A percentile compares a stretch with the other conserved stretches of the same genome.
These are phyloP conservation scores for Tulasnella sp. DNA, from an alignment of 768 basidiomycete species.

Conservation along the genomic window DNA sequence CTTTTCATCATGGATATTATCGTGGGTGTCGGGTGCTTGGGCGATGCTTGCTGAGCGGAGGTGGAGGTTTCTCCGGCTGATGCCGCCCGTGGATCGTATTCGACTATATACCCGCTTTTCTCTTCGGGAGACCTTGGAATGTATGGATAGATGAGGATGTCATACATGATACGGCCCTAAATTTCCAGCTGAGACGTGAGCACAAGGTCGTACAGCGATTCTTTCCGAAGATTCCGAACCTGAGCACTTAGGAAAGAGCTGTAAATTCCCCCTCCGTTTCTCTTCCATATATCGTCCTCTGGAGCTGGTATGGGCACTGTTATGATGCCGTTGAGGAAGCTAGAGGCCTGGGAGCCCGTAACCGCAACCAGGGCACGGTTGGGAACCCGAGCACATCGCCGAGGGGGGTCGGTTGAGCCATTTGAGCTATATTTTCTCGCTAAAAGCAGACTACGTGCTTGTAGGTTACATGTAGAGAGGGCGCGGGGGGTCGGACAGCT, in stretches of 20 bases:
- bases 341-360: slow-evolving; percentile 70
- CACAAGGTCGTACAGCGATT: background rate
- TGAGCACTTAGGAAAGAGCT: slow-evolving; percentile 76
- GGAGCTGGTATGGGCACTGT: slow-evolving; percentile 48
- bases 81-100: slow-evolving; percentile 59
- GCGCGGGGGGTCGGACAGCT: background rate
- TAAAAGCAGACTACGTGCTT: background rate
- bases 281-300: slow-evolving; percentile 32
- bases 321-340: slow-evolving; percentile 75
- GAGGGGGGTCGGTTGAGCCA: slow-evolving; percentile 32
- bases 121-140: slow-evolving; percentile 36
- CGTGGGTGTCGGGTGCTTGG: slow-evolving; percentile 39
- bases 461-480: background rate
- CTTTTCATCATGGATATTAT: slow-evolving; percentile 73
- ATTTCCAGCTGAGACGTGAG: slow-evolving; percentile 16
- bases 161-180: slow-evolving; percentile 86
- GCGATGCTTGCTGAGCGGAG: slow-evolving; percentile 31
- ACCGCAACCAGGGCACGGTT: slow-evolving; percentile 69
- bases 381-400: slow-evolving; percentile 56
- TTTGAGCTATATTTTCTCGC: slow-evolving; percentile 38
- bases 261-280: slow-evolving; percentile 51
- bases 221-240: slow-evolving; percentile 44
- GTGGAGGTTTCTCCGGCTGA: slow-evolving; percentile 31
- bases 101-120: slow-evolving; percentile 59
- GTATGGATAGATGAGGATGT: slow-evolving; percentile 76